phyloP scores from a whole-genome alignment of 2,329 filamentous ascomycete species.

The Colletotrichum sublineola region DNA sequence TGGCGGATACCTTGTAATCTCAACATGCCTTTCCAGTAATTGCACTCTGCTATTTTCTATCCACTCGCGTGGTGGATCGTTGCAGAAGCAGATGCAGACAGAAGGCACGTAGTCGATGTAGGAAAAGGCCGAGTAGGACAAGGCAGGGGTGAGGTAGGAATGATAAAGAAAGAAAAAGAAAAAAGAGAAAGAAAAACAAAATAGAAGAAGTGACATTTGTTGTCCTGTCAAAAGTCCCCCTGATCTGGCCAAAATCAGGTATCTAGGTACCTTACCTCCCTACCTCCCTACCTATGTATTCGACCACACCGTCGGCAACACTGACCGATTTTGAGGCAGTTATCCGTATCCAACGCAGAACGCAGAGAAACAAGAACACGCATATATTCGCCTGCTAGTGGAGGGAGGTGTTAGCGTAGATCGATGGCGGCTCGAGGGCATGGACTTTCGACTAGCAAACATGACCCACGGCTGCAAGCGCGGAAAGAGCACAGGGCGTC shows the following conservation, averaged over 20 bases:
- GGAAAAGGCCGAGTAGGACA: constrained; percentile 9
- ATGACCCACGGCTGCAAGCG: constrained; percentile 18
- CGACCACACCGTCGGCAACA: neutral
- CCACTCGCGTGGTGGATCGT: constrained; percentile 8
- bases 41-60: neutral
- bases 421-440: neutral
- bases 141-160: neutral
- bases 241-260: constrained; percentile 14
- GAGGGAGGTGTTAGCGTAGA: neutral
- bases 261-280: neutral
- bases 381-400: too few species aligned
- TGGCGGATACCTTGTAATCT: constrained; percentile 12
- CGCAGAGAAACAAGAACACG: neutral
- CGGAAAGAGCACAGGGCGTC: constrained; percentile 36
- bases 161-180: neutral
- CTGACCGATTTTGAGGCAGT: neutral
- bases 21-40: constrained; percentile 11
- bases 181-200: neutral
- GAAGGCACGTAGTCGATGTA: neutral
- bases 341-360: constrained; percentile 1
- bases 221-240: constrained; percentile 19
- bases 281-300: neutral
- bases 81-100: constrained; percentile 14
- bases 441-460: neutral
- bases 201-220: neutral